A percentile compares a stretch with the other conserved stretches of the same genome.
Evolutionary conservation across 148 eudicot genomes (phyloP).

Genomic region (Simmondsia chinensis): DNA sequence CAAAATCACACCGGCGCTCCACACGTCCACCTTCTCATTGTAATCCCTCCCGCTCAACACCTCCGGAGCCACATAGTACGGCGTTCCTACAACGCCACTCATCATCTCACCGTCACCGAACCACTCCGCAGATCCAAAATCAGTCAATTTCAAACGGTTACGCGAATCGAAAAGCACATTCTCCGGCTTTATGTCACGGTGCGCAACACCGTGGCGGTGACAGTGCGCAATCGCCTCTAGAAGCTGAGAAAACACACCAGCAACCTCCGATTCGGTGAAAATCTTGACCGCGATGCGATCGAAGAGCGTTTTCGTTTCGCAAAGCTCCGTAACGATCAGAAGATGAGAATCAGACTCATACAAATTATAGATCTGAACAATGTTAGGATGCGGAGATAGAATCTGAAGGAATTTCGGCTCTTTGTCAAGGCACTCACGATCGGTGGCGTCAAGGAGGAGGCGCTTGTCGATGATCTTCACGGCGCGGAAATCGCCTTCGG

Average conservation of each 20-base stretch:
- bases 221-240: constrained; percentile 29
- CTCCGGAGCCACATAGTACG: constrained; percentile 77
- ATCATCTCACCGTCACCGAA: constrained; percentile 28
- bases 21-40: constrained; percentile 47
- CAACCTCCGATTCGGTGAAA: constrained; percentile 28
- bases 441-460: constrained; percentile 30
- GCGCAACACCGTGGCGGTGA: constrained; percentile 44
- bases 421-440: constrained; percentile 14
- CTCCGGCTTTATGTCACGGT: constrained; percentile 59
- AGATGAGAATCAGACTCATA: no score
- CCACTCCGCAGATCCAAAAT: constrained; percentile 59
- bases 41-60: constrained; percentile 45
- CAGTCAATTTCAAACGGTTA: constrained; percentile 32
- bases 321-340: no score
- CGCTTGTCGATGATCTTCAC: constrained; percentile 42
- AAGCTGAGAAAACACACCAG: constrained; percentile 13
- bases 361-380: no score
- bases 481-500: constrained; percentile 31
- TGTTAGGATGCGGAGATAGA: no score
- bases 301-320: no score
- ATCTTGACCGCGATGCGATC: no score
- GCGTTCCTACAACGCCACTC: constrained; percentile 60
- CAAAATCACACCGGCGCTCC: constrained; percentile 64
- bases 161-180: constrained; percentile 44
- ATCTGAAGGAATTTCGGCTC: no score